A percentile compares a stretch with the other conserved stretches of the same genome.
These are phyloP conservation scores for Xylaria sp. DNA, from an alignment of 2,329 filamentous ascomycete genomes.

Conservation along the genomic window DNA sequence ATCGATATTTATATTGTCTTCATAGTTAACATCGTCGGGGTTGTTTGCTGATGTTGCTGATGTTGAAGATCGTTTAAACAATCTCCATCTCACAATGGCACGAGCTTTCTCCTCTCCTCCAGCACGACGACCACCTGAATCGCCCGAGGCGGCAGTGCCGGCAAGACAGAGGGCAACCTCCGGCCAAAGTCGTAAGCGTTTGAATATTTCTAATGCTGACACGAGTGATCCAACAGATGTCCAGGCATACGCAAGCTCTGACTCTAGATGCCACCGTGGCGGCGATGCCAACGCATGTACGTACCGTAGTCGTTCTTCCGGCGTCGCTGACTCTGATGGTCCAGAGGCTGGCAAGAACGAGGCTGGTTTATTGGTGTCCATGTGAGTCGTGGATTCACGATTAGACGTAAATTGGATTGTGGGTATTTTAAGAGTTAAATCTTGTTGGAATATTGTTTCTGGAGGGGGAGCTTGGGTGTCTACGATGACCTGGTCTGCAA, in stretches of 20 bases:
- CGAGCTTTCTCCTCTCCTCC: constrained; percentile 82
- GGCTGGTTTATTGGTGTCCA: constrained; percentile 62
- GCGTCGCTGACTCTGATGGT: constrained; percentile 79
- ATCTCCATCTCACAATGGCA: constrained; percentile 77
- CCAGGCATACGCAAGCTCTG: constrained; percentile 94
- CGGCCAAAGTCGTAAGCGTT: constrained; percentile 91
- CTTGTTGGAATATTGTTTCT: constrained; percentile 38
- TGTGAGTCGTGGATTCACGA: constrained; percentile 35
- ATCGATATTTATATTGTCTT: constrained; percentile 66
- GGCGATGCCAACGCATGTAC: constrained; percentile 86
- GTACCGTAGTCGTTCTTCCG: constrained; percentile 80
- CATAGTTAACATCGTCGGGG: constrained; percentile 56
- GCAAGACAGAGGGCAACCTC: constrained; percentile 93
- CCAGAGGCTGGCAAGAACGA: constrained; percentile 85
- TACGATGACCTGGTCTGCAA: constrained; percentile 93
- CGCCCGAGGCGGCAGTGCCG: constrained; percentile 66
- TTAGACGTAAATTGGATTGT: constrained; percentile 58
- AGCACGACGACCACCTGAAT: constrained; percentile 62
- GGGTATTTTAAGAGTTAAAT: constrained; percentile 50
- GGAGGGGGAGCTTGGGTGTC: constrained; percentile 66
- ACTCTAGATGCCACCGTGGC: constrained; percentile 91
- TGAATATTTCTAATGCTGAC: constrained; percentile 95
- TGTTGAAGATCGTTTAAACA: constrained; percentile 73
- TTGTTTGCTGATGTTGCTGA: constrained; percentile 41
- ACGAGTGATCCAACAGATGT: constrained; percentile 85